Evolutionary conservation across 768 basidiomycete genomes (phyloP).

Genomic region (Kondoa malvinella): DNA sequence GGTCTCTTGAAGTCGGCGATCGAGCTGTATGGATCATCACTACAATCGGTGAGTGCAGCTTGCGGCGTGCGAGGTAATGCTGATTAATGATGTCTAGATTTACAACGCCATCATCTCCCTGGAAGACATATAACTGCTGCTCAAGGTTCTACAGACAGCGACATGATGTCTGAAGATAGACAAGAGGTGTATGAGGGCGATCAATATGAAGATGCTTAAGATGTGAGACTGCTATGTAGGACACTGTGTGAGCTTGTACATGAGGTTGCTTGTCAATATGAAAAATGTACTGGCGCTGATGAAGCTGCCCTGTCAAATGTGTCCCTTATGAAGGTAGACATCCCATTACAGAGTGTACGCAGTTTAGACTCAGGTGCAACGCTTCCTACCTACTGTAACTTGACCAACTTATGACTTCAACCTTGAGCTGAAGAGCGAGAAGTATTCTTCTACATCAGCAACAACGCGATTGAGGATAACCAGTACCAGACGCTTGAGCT

Average conservation of each 20-base stretch:
- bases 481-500: too few species aligned
- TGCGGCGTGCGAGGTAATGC: neutral
- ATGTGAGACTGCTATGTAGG: neutral
- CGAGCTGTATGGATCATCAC: neutral
- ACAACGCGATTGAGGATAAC: too few species aligned
- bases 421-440: too few species aligned
- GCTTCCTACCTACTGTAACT: too few species aligned
- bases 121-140: too few species aligned
- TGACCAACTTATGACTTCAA: too few species aligned
- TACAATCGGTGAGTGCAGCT: neutral
- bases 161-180: neutral
- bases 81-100: neutral
- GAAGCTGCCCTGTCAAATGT: too few species aligned
- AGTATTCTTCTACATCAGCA: too few species aligned
- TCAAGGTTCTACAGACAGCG: neutral
- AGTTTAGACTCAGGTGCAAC: too few species aligned
- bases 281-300: neutral
- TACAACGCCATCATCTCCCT: neutral
- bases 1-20: neutral
- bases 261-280: neutral
- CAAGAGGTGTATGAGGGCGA: neutral
- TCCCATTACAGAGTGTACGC: too few species aligned
- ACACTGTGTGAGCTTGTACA: neutral
- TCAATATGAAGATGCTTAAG: neutral
- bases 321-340: too few species aligned